These are phyloP conservation scores for Apiotrichum porosum DNA, from an alignment of 1,284 basidiomycete genomes.

Conservation along the genomic window DNA sequence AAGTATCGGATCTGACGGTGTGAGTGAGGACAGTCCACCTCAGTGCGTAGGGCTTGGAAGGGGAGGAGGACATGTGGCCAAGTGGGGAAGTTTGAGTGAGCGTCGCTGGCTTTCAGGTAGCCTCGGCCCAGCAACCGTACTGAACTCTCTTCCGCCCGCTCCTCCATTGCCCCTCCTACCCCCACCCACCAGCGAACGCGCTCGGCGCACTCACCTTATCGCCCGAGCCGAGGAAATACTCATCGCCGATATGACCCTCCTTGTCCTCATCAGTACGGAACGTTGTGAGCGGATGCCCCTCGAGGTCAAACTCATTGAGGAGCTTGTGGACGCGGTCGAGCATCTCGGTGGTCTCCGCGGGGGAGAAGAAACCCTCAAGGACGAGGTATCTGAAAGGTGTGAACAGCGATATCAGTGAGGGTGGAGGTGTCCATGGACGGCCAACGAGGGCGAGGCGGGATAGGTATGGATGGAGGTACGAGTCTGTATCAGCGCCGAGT, in stretches of 20 bases:
- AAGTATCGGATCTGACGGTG: conserved; percentile 41
- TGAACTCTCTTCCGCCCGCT: too few relatives aligned
- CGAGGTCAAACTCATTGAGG: conserved; percentile 67
- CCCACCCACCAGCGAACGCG: too few relatives aligned
- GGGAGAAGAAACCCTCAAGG: conserved; percentile 65
- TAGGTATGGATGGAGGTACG: too few relatives aligned
- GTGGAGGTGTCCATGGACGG: not conserved
- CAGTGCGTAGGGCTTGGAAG: not conserved
- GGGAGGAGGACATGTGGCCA: not conserved
- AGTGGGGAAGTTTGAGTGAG: too few relatives aligned
- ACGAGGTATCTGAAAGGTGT: conserved; percentile 61
- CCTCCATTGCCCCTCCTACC: not conserved
- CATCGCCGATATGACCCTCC: conserved; percentile 61
- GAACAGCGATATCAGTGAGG: too few relatives aligned
- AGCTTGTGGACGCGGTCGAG: conserved; percentile 66
- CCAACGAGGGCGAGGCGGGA: too few relatives aligned
- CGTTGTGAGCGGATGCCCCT: conserved; percentile 81
- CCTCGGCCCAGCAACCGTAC: too few relatives aligned
- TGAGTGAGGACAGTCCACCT: not conserved
- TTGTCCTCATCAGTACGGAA: conserved; percentile 74
- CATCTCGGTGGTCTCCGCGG: conserved; percentile 59
- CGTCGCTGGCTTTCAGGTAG: too few relatives aligned
- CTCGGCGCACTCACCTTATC: conserved; percentile 90
- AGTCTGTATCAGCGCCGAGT: too few relatives aligned
- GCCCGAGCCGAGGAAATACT: conserved; percentile 85